Base-by-base conservation (phyloP, 495 filamentous ascomycete genomes). In the Aspergillus saccharolyticus region DNA sequence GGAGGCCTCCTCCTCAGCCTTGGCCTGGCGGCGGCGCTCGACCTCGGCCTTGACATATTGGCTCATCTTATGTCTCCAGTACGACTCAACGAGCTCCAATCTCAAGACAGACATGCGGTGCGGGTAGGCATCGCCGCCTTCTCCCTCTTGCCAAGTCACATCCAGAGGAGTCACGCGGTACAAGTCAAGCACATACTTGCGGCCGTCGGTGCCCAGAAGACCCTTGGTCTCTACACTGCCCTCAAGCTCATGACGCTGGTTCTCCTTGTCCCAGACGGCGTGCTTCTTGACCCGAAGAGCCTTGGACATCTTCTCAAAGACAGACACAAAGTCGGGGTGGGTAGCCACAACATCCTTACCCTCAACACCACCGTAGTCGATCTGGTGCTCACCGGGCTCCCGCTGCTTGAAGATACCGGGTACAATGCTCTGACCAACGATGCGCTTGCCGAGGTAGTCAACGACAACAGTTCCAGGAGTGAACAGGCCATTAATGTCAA, bases 341-440 rank as follows among this genome's bases (percentile, higher is more conserved):
- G 88, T 85, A 1, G 95, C 93, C 45, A 99, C 88, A 18, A 96
- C 85, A 54, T 99, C 95, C 74, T 93, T 96, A 59, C 95, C 95
- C 68, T 99, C 95, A 48, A 97, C 93, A 60, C 91, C 94, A 66
- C 95, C 95, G 67, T 99, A 99, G 71, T 97, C 93, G 61, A 99
- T 97, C 74, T 97, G 95, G 71, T 94, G 90, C 81, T 97, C 93
- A 47, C 92, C 95, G 18, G 91, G 90, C 64, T 97, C 95, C 20
- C 93, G 86, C 75, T 97, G 95, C 75, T 96, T 96, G 84, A 99
- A 99, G 67, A 99, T 99, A 49, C 95, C 95, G 5, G 95, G 95
- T 7, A 99, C 95, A 58, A 99, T 97, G 66, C 90, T 96, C 77
- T 99, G 95, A 33, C 91, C 95, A 43, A 99, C 94, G 59, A 99